These are phyloP conservation scores for Candida sp. DNA, from an alignment of 1,139 yeast genomes.

Conservation along the genomic window DNA sequence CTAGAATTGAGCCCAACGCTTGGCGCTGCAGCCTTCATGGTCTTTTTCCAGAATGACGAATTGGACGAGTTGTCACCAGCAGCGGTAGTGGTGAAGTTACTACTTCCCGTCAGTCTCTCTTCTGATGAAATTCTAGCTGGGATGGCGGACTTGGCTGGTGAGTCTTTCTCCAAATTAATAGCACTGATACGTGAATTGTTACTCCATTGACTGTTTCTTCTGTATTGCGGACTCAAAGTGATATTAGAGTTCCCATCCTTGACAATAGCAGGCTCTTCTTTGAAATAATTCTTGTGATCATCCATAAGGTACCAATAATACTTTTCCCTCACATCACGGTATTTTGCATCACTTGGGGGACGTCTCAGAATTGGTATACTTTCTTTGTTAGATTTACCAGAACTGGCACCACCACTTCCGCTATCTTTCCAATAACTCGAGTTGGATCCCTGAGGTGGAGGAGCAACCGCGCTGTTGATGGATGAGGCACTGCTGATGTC, in stretches of 20 bases:
- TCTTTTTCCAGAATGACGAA: constrained; percentile 13
- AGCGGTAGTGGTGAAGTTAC: neutral
- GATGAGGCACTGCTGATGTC: constrained; percentile 12
- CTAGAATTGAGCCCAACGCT: constrained; percentile 11
- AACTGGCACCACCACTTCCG: neutral
- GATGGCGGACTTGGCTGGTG: neutral
- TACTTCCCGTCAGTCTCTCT: neutral
- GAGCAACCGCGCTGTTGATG: constrained; percentile 17
- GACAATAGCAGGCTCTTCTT: constrained; percentile 29
- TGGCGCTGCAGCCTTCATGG: constrained; percentile 12
- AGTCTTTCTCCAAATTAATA: constrained; percentile 8
- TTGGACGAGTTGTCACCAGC: constrained; percentile 5
- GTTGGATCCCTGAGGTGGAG: constrained; percentile 39
- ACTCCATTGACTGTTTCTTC: constrained; percentile 52
- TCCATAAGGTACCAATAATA: constrained; percentile 58
- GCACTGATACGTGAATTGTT: constrained; percentile 16
- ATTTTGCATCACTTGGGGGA: constrained; percentile 38
- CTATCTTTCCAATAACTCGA: constrained; percentile 32
- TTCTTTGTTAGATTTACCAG: constrained; percentile 11
- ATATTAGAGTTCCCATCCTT: constrained; percentile 29
- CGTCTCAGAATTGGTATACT: constrained; percentile 21
- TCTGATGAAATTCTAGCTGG: neutral
- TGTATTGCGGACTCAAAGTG: constrained; percentile 36
- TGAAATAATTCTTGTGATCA: constrained; percentile 42
- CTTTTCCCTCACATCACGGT: constrained; percentile 46